A percentile compares a stretch with the other conserved stretches of the same genome.
These are phyloP conservation scores for Phoma sp. DNA, from an alignment of 2,329 filamentous ascomycete species.

Conservation along the genomic window DNA sequence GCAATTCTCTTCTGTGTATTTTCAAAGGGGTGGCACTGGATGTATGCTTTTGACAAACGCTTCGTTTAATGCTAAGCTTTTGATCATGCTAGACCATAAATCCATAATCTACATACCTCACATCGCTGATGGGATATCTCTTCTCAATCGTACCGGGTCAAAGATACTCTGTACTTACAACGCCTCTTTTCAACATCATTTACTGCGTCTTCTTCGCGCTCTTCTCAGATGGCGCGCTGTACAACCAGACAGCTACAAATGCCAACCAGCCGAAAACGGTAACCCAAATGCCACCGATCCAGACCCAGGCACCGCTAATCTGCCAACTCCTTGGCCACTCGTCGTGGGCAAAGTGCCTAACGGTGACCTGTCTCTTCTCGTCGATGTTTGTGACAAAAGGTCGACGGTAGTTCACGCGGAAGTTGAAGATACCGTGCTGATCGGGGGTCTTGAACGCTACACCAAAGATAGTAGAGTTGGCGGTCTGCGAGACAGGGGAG, in stretches of 20 bases:
- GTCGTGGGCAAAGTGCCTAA: conserved; percentile 95
- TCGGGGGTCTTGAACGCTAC: conserved; percentile 84
- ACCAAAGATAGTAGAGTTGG: conserved; percentile 75
- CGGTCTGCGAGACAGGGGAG: conserved; percentile 60
- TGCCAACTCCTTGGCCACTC: conserved; percentile 91
- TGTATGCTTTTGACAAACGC: conserved; percentile 2
- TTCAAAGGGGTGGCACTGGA: background rate
- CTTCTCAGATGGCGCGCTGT: conserved; percentile 66
- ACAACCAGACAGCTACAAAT: conserved; percentile 91
- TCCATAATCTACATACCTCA: conserved; percentile 15
- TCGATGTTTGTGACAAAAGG: conserved; percentile 89
- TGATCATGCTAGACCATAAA: conserved; percentile 9
- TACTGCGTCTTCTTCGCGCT: conserved; percentile 58
- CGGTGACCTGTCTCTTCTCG: conserved; percentile 93
- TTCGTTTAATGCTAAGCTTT: conserved; percentile 17
- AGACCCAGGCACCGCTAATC: conserved; percentile 92
- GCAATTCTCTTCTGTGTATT: too few relatives aligned
- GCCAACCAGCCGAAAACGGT: conserved; percentile 83
- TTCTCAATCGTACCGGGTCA: conserved; percentile 2
- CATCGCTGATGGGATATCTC: conserved; percentile 21
- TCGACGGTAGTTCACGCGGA: conserved; percentile 95
- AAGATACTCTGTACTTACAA: conserved; percentile 8
- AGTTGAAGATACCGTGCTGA: conserved; percentile 99
- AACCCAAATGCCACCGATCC: conserved; percentile 85
- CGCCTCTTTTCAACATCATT: background rate